Evolutionary conservation across 352 stramenopile genomes (phyloP).

Genomic region (Globisporangium takayamanum): DNA sequence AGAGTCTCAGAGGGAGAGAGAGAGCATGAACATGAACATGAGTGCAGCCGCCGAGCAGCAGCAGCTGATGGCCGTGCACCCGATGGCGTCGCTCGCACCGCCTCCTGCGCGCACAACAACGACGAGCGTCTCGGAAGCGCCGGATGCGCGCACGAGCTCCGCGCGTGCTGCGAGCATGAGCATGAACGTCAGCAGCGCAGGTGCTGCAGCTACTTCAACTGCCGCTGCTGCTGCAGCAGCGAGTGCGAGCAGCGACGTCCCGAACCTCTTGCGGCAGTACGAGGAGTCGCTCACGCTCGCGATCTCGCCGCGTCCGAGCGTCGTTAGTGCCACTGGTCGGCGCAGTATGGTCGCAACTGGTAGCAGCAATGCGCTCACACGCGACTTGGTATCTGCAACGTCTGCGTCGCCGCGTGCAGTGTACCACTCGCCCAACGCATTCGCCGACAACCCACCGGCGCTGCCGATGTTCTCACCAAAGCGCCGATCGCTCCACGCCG

Average conservation of each 20-base stretch:
- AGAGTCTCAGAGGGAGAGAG: no score
- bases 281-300: conserved; percentile 39
- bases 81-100: conserved; percentile 4
- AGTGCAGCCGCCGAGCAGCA: conserved; percentile 11
- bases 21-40: conserved; percentile 2
- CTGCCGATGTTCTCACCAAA: conserved; percentile 58
- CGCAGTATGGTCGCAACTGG: neutral
- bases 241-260: conserved; percentile 2
- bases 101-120: conserved; percentile 1
- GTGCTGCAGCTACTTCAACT: neutral
- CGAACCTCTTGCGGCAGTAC: conserved; percentile 38
- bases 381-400: neutral
- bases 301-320: conserved; percentile 18
- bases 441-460: conserved; percentile 28
- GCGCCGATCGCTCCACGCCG: conserved; percentile 25
- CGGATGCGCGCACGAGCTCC: conserved; percentile 3
- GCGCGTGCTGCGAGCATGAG: conserved; percentile 7
- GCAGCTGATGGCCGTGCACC: conserved; percentile 10
- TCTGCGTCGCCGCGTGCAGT: conserved; percentile 46
- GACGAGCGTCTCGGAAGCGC: conserved; percentile 2
- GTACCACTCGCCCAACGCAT: conserved; percentile 50
- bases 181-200: neutral
- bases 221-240: neutral
- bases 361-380: neutral
- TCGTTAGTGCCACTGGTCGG: neutral